phyloP scores from a whole-genome alignment of 2,329 filamentous ascomycete genomes.

The Fusarium cicatricum region DNA sequence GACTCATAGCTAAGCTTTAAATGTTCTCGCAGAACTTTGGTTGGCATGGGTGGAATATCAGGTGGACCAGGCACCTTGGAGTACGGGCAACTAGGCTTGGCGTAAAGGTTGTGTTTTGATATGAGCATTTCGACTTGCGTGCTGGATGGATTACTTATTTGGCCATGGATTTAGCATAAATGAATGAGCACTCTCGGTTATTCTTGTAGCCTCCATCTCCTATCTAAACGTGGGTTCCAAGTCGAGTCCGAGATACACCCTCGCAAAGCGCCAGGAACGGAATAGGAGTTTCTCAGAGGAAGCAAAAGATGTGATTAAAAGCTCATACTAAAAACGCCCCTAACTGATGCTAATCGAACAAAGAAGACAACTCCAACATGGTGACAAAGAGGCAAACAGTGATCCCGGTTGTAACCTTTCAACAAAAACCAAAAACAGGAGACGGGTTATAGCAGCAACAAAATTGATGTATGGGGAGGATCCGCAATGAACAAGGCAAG shows the following conservation, averaged over 20 bases:
- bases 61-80: conserved; percentile 38
- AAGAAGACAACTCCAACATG: conserved; percentile 28
- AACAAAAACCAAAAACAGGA: conserved; percentile 22
- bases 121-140: not conserved
- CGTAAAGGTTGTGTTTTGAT: conserved; percentile 25
- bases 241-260: too few relatives aligned
- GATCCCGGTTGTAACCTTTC: conserved; percentile 29
- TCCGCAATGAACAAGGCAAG: conserved; percentile 29
- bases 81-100: conserved; percentile 23
- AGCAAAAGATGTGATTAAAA: conserved; percentile 41
- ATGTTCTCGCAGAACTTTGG: not conserved
- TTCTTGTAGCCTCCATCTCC: too few relatives aligned
- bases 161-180: not conserved
- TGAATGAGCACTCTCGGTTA: not conserved
- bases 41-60: conserved; percentile 3
- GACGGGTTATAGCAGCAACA: conserved; percentile 24
- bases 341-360: conserved; percentile 35
- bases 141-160: not conserved
- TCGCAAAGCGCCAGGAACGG: too few relatives aligned
- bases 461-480: conserved; percentile 25
- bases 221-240: too few relatives aligned
- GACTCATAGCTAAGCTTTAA: not conserved
- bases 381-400: not conserved
- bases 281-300: not conserved
- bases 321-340: conserved; percentile 43